phyloP scores from a whole-genome alignment of 495 filamentous ascomycete genomes.

The Paragyromitra xinjiangensis region DNA sequence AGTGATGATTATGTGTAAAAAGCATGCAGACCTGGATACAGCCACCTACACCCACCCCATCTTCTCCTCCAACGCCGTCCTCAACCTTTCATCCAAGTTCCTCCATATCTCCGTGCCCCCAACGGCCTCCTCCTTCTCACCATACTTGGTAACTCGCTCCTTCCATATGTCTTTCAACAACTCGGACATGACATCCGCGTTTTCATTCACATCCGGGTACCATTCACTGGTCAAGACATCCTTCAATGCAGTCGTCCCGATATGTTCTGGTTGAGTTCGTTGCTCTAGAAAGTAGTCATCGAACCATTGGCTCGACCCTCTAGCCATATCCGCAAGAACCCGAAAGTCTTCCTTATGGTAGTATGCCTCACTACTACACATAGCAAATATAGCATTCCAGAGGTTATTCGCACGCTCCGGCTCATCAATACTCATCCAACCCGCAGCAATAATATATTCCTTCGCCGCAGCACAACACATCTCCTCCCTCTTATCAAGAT shows the following conservation, averaged over 20 bases:
- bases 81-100: slow-evolving; percentile 37
- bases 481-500: slow-evolving; percentile 36
- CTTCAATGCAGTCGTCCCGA: slow-evolving; percentile 46
- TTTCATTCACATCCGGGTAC: slow-evolving; percentile 37
- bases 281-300: slow-evolving; percentile 41
- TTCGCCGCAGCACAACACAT: slow-evolving; percentile 43
- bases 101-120: slow-evolving; percentile 37
- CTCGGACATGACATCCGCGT: slow-evolving; percentile 36
- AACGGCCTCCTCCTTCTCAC: slow-evolving; percentile 50
- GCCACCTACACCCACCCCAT: slow-evolving; percentile 37
- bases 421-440: slow-evolving; percentile 54
- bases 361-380: slow-evolving; percentile 51
- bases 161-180: slow-evolving; percentile 49
- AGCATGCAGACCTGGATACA: neutral
- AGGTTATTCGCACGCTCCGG: slow-evolving; percentile 48
- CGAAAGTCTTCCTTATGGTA: slow-evolving; percentile 54
- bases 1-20: neutral
- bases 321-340: slow-evolving; percentile 52
- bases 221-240: slow-evolving; percentile 44
- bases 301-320: slow-evolving; percentile 29
- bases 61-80: slow-evolving; percentile 36
- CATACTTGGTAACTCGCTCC: slow-evolving; percentile 42
- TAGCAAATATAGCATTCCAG: slow-evolving; percentile 50
- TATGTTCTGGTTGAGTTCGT: slow-evolving; percentile 41
- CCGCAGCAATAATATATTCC: slow-evolving; percentile 50